Evolutionary conservation across 352 stramenopile species (phyloP).

Genomic region (Phytophthora crassamura): DNA sequence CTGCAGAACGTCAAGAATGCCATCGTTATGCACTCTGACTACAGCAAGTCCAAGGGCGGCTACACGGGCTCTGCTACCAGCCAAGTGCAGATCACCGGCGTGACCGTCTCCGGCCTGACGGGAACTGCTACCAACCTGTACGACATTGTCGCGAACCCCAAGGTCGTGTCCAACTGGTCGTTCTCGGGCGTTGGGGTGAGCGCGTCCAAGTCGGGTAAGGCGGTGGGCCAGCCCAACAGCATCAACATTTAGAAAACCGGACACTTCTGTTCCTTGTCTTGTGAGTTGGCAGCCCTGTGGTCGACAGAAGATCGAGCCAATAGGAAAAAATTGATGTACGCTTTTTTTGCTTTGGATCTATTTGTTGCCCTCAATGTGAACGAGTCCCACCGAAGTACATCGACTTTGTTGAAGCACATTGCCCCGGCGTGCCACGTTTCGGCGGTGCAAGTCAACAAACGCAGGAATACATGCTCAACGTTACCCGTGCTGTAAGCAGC

Average conservation of each 20-base stretch:
- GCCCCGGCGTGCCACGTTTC: too few relatives aligned
- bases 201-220: conserved; percentile 1
- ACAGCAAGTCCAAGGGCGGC: conserved; percentile 26
- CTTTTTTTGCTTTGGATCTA: too few relatives aligned
- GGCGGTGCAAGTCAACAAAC: too few relatives aligned
- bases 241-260: neutral
- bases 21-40: conserved; percentile 22
- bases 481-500: too few relatives aligned
- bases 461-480: too few relatives aligned
- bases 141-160: conserved; percentile 31
- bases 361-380: too few relatives aligned
- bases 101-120: conserved; percentile 22
- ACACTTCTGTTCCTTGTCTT: neutral
- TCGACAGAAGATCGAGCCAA: neutral
- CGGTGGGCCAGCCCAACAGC: conserved; percentile 11
- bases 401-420: too few relatives aligned
- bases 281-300: neutral
- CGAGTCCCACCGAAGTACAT: too few relatives aligned
- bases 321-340: neutral
- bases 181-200: conserved; percentile 18
- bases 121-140: conserved; percentile 34
- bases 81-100: conserved; percentile 10
- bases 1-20: conserved; percentile 26
- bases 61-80: conserved; percentile 32
- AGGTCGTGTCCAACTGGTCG: conserved; percentile 26